Evolutionary conservation across 352 stramenopile species (phyloP), one percentile per base, ranked within the genome.

Genomic region (Globisporangium sylvaticum): DNA sequence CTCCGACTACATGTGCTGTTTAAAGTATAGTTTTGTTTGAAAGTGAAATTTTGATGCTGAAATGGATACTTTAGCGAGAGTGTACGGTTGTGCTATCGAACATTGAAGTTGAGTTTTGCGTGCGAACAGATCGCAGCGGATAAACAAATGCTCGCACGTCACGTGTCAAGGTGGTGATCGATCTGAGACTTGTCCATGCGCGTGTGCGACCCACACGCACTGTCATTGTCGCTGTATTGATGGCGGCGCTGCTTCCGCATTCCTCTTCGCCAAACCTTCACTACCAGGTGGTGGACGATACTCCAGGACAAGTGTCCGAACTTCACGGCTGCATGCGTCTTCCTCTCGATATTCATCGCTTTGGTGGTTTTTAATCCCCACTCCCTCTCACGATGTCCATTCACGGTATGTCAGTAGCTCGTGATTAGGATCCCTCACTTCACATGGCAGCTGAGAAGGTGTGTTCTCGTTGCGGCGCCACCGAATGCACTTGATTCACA

Each of bases 31-130:
- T n/a, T n/a, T 10, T 31, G 31, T 29, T 9, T 2, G 3, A 12
- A 15, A 58, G 2, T 22, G 10, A 10, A 5, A 1, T 3, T 57
- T 4, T 29, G 24, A 34, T 34, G 24, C 15, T 29, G 25, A 58
- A 58, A 58, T 25, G 25, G 18, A 12, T 58, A 58, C 53, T 58
- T 58, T 58, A 24, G 1, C 1, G 53, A 58, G 0, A 24, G 6
- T 9, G 25, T 48, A 48, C 39, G 39, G 15, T 9, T 48, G 39
- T n/a, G 39, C 15, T 6, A n/a, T 22, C 15, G 39, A 48, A 48
- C 15, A 15, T 58, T 58, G 53, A 58, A 58, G 53, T 39, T 58
- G 25, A 58, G 25, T 15, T 6, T 48, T 48, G 39, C 39, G 39
- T 48, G 15, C 39, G 15, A 18, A 58, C 25, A 37, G 25, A 58